A percentile compares a stretch with the other conserved stretches of the same genome.
Conservation (phyloP, 2,329 filamentous ascomycete genomes). For the Alternaria solani region DNA sequence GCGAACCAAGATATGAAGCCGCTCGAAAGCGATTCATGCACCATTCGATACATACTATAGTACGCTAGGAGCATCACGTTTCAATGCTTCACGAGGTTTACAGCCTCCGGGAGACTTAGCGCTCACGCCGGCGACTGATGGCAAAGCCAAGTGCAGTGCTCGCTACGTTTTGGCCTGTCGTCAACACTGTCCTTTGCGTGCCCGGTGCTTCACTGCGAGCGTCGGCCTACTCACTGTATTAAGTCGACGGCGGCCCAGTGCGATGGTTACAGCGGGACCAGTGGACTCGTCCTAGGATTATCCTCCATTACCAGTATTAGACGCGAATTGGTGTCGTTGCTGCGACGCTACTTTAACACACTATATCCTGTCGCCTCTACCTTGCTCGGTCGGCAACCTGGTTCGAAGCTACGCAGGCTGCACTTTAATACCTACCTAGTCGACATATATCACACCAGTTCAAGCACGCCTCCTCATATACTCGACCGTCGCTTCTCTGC, state of each 20-base stretch:
- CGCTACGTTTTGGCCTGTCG: constrained; percentile 32
- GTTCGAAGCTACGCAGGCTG: constrained; percentile 24
- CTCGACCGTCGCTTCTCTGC: constrained; percentile 33
- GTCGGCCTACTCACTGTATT: constrained; percentile 43
- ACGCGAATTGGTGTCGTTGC: constrained; percentile 38
- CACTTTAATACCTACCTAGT: constrained; percentile 45
- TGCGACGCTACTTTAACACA: constrained; percentile 46
- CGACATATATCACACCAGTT: constrained; percentile 47
- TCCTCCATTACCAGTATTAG: constrained; percentile 37
- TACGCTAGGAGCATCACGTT: constrained; percentile 32
- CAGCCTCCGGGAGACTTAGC: constrained; percentile 40
- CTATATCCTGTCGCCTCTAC: constrained; percentile 43
- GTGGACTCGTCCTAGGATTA: constrained; percentile 38
- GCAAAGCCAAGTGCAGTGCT: constrained; percentile 41
- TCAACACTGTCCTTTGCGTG: constrained; percentile 40
- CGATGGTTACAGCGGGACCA: constrained; percentile 35
- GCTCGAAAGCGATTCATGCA: constrained; percentile 37
- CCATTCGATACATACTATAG: constrained; percentile 30
- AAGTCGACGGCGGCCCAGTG: constrained; percentile 42
- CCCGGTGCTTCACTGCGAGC: constrained; percentile 40
- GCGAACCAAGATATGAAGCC: constrained; percentile 26
- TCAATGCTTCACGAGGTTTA: constrained; percentile 40
- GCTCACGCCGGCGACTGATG: constrained; percentile 41
- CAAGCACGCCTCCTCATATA: constrained; percentile 42
- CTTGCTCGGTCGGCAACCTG: constrained; percentile 43